A percentile compares a stretch with the other conserved stretches of the same genome.
Conservation (phyloP, 164 flowering plant genomes). For the Tetracentron sinense region DNA sequence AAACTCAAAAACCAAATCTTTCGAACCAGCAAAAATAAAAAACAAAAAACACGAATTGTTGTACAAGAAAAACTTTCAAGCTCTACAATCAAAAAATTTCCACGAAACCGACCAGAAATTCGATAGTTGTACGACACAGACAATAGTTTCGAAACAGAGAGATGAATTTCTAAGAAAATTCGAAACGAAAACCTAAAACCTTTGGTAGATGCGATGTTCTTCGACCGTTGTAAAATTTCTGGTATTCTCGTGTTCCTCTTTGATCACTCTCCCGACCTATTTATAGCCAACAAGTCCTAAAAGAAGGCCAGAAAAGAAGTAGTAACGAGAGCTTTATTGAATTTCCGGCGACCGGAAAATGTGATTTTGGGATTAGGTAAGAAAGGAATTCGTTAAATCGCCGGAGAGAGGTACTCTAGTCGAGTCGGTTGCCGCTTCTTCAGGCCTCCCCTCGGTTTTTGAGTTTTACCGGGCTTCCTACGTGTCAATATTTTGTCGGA, state of each 20-base stretch:
- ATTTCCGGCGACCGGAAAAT: constrained; percentile 1
- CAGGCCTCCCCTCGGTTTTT: constrained; percentile 9
- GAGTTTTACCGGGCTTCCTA: constrained; percentile 17
- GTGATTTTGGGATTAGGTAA: background rate
- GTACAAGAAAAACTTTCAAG: background rate
- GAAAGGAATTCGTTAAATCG: background rate
- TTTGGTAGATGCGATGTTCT: background rate
- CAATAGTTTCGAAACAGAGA: too few relatives aligned
- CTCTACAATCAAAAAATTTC: background rate
- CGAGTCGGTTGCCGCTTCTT: constrained; percentile 33
- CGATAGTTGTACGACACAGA: too few relatives aligned
- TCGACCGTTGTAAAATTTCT: background rate
- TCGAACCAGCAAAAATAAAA: too few relatives aligned
- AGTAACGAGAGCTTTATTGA: background rate
- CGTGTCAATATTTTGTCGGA: constrained; percentile 22
- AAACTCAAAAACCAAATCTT: too few relatives aligned
- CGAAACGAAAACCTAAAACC: background rate
- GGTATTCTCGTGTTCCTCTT: background rate
- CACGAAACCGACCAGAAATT: background rate
- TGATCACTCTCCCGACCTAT: constrained; percentile 10
- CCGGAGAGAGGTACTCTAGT: background rate
- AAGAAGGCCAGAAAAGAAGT: background rate
- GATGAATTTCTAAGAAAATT: background rate
- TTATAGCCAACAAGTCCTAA: constrained; percentile 8
- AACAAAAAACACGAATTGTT: background rate